Conservation (phyloP, 495 filamentous ascomycete genomes). For the Neurospora sublineolata region DNA sequence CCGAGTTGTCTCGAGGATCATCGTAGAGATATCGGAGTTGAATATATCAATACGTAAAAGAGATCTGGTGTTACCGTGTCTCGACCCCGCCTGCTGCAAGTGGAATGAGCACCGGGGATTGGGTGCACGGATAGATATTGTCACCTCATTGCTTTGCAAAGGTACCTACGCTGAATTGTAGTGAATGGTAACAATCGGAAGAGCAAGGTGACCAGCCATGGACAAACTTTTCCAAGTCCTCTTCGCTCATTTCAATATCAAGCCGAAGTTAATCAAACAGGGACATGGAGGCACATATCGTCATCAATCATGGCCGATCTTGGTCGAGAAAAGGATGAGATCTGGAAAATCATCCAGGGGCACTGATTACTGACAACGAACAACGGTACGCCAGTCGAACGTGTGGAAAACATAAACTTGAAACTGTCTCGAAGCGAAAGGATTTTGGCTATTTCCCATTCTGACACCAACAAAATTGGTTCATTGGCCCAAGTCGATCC, state of each 20-base stretch:
- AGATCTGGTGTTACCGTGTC: not conserved
- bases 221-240: not conserved
- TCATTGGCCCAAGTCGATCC: not conserved
- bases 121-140: not conserved
- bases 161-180: not conserved
- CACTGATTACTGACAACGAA: not conserved
- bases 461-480: not conserved
- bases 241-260: not conserved
- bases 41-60: not conserved
- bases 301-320: not conserved
- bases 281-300: not conserved
- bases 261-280: not conserved
- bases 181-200: not conserved
- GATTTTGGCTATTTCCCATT: not conserved
- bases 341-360: not conserved
- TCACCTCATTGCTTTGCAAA: not conserved
- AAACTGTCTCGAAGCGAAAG: not conserved
- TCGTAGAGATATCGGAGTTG: not conserved
- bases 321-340: not conserved
- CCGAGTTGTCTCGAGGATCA: not conserved
- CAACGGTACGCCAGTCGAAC: too few species aligned
- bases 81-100: not conserved
- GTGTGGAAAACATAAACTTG: too few species aligned
- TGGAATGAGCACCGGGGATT: not conserved
- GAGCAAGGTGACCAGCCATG: not conserved